phyloP scores from a whole-genome alignment of 305 asterid species.

The Striga hermonthica region DNA sequence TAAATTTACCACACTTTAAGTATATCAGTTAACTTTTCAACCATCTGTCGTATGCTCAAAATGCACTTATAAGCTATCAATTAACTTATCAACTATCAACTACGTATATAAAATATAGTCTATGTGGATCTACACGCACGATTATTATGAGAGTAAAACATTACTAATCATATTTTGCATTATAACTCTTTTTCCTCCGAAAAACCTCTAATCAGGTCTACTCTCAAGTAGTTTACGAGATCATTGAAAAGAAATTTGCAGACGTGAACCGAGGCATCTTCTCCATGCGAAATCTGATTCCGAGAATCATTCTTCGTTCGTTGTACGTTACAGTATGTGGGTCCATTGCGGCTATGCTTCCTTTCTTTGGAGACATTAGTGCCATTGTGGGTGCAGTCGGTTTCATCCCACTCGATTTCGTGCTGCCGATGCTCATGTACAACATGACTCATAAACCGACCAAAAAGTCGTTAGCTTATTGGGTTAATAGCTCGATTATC shows the following conservation, averaged over 20 bases:
- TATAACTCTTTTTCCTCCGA: not conserved
- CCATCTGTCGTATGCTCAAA: no score
- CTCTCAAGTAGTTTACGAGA: conserved; percentile 89
- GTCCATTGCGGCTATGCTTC: conserved; percentile 81
- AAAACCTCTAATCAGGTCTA: conserved; percentile 48
- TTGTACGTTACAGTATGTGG: conserved; percentile 66
- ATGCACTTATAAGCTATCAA: no score
- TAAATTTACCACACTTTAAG: no score
- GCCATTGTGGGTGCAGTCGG: conserved; percentile 86
- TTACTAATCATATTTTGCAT: no score
- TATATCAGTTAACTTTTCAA: no score
- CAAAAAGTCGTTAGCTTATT: conserved; percentile 47
- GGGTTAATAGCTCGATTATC: conserved; percentile 64
- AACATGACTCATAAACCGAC: conserved; percentile 69
- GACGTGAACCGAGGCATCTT: conserved; percentile 66
- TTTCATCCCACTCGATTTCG: conserved; percentile 86
- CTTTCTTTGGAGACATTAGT: conserved; percentile 90
- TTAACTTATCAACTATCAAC: no score
- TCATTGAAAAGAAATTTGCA: conserved; percentile 86
- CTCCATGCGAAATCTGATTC: conserved; percentile 72
- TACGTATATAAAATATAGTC: not conserved
- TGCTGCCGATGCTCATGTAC: conserved; percentile 92
- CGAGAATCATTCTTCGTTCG: conserved; percentile 74
- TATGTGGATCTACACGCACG: not conserved
- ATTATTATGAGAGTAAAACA: no score